Evolutionary conservation across 1,139 yeast genomes (phyloP), one percentile per base, ranked within the genome.

Genomic region (Saccharomyces hybrid): DNA sequence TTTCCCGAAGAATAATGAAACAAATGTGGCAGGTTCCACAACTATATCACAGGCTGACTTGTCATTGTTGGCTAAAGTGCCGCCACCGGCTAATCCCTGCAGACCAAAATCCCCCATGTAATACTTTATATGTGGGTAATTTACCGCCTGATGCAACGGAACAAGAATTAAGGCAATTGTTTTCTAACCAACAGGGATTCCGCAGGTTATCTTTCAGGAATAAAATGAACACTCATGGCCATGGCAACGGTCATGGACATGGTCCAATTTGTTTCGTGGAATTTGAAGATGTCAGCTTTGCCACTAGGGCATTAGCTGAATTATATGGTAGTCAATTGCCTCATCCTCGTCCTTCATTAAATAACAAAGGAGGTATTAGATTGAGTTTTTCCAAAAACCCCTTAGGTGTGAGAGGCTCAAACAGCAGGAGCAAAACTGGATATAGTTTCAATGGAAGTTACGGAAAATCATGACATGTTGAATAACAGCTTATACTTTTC

Each of bases 191-290:
- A 65, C 83, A 87, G 56, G 99, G 99, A 2, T 93, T 93, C 75
- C 84, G 96, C 69, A 78, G 99, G 55, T 77, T 93, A 53, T 88
- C 96, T 38, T 93, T 93, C 77, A 80, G 97, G 61, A 86, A 88
- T 16, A 86, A 86, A 67, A 77, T 81, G 48, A 70, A 71, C 28
- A 71, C 71, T 61, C 68, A 70, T 4, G 41, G 34, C 38, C 52
- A 50, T n/a, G 53, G 53, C 12, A 71, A 73, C 51, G 71, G 79
- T 9, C 58, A 59, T 48, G 57, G 79, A 31, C 95, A 86, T 72
- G 98, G 98, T 2, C 99, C 99, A 52, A 93, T 93, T 99, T 93
- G 99, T 72, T 93, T 93, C 78, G 99, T 93, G 55, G 99, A 93
- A 73, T 93, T 93, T 75, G 98, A 93, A 64, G 97, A 91, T 69